Base-by-base conservation (phyloP, 768 basidiomycete species). In the Boletus vermiculosoides region DNA sequence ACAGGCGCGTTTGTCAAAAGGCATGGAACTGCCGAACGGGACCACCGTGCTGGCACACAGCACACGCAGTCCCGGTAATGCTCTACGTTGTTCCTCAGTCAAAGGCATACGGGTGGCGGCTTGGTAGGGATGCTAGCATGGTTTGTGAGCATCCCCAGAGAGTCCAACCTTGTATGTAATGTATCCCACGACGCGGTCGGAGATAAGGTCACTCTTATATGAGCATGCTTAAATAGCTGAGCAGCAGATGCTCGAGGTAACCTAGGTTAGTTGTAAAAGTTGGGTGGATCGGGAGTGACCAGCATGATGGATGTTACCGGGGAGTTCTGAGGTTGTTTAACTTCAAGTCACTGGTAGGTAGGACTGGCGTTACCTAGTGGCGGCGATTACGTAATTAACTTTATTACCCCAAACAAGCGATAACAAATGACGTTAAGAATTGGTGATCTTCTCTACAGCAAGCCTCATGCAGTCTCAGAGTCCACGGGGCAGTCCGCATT, bases 41-140 rank as follows among this genome's bases (percentile, higher is more conserved):
- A 20, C 5, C 28, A 20, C n/a, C 7, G 22, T 2, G 28, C 33
- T 55, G 41, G 57, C 5, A 8, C 45, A 45, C 16, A 22, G 12
- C 16, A 31, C 49, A 3, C 57, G 58, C 15, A 55, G 22, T 12
- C 6, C 15, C 13, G 36, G 37, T 23, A 59, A 40, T 5, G 54
- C 58, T 39, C 20, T 46, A 13, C 44, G 40, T 20, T 59, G 58
- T 41, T 55, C 48, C 25, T 47, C 49, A 13, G 58, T 55, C 23
- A 59, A 33, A 22, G 58, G 54, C 54, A 55, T 58, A n/a, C n/a
- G n/a, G 30, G n/a, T 49, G 11, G 25, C 4, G 1, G n/a, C 18
- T 13, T n/a, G 28, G 25, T 30, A 25, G 28, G 25, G 37, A 18
- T 10, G 15, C 20, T 48, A 33, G 33, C 13, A 16, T 23, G 5